These are phyloP conservation scores for Cynara cardunculus DNA, from an alignment of 129 eudicot genomes.

Conservation along the genomic window DNA sequence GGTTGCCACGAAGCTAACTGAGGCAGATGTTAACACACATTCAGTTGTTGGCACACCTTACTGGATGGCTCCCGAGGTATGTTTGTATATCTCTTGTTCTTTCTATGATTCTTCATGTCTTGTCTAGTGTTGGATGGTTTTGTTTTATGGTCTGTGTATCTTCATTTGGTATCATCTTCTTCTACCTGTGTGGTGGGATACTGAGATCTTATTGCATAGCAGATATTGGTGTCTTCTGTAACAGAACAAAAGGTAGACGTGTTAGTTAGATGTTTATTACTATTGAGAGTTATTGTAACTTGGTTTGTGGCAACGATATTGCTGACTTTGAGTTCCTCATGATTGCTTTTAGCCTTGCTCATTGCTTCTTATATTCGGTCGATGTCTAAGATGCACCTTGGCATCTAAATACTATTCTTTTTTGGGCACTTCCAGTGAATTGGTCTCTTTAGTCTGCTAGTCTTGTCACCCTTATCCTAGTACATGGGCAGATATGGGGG, in stretches of 20 bases:
- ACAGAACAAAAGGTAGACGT: not conserved
- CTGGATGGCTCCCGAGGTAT: conserved; percentile 99
- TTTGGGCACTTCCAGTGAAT: not conserved
- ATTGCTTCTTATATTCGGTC: not conserved
- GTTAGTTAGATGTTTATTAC: not conserved
- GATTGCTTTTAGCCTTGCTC: not conserved
- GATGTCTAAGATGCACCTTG: not conserved
- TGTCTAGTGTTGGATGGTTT: not conserved
- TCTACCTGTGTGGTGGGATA: not conserved
- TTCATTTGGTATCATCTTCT: not conserved
- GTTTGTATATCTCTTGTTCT: not conserved
- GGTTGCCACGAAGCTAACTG: conserved; percentile 94
- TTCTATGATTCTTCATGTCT: not conserved
- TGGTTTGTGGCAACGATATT: not conserved
- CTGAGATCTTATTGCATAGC: not conserved
- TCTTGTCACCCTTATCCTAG: not conserved
- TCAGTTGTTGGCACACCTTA: conserved; percentile 99
- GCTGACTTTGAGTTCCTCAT: not conserved
- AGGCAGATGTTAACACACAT: conserved; percentile 94
- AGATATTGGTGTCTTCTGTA: not conserved
- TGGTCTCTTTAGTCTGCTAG: not conserved
- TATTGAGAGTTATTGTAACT: not conserved
- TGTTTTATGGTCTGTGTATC: not conserved
- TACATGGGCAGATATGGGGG: not conserved
- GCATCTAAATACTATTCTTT: not conserved